phyloP scores from a whole-genome alignment of 257 asterid species.

The Scutellaria galericulata region DNA sequence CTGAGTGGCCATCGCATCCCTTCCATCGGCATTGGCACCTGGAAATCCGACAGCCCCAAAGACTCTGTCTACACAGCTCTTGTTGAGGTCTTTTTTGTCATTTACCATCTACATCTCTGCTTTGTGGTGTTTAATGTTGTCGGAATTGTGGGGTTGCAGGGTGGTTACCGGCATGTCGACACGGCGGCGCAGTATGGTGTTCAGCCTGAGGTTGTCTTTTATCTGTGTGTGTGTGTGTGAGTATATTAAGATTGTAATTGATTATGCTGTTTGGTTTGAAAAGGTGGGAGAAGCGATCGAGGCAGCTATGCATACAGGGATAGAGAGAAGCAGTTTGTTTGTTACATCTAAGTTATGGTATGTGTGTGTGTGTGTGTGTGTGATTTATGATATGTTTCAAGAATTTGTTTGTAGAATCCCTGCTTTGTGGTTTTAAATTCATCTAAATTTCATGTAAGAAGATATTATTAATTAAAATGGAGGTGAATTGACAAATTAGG shows the following conservation, averaged over 20 bases:
- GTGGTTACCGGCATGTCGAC: slow-evolving; percentile 78
- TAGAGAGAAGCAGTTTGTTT: slow-evolving; percentile 59
- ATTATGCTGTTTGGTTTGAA: neutral
- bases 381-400: no score
- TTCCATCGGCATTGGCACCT: slow-evolving; percentile 71
- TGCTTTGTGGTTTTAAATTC: no score
- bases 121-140: neutral
- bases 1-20: slow-evolving; percentile 62
- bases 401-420: no score
- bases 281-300: slow-evolving; percentile 66
- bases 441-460: no score
- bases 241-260: no score
- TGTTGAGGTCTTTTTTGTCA: slow-evolving; percentile 41
- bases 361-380: neutral
- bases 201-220: slow-evolving; percentile 46
- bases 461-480: no score
- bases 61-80: slow-evolving; percentile 58
- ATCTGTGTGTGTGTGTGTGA: neutral
- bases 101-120: neutral
- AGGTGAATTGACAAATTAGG: no score
- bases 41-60: slow-evolving; percentile 53
- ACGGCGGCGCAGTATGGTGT: slow-evolving; percentile 66
- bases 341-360: slow-evolving; percentile 77
- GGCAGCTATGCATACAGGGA: slow-evolving; percentile 64
- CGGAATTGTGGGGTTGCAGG: slow-evolving; percentile 44